Percentiles rank a stretch among this genome's conserved stretches.
Evolutionary conservation across 176 grass and related monocot species (phyloP).

Genomic region (Phyllostachys edulis): DNA sequence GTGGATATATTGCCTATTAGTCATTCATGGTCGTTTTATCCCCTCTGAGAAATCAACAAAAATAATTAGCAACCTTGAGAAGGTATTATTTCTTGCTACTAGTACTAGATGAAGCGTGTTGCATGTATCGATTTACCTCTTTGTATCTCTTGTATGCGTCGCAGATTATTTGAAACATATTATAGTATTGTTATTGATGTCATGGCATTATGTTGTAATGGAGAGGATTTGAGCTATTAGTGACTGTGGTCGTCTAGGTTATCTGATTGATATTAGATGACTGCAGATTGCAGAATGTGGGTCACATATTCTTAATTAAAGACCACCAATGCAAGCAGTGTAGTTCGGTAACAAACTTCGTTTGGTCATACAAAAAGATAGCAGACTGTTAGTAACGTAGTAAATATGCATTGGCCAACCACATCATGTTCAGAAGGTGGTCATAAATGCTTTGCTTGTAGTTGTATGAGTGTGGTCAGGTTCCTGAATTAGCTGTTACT

Average conservation of each 20-base stretch:
- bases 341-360: not conserved
- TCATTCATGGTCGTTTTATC: constrained; percentile 69
- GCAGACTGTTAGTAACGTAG: not conserved
- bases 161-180: not conserved
- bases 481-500: not conserved
- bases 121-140: not conserved
- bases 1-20: constrained; percentile 83
- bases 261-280: not conserved
- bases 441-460: not conserved
- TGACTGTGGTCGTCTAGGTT: not conserved
- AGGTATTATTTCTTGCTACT: constrained; percentile 51
- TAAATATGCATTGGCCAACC: not conserved
- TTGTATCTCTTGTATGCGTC: constrained; percentile 17
- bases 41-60: constrained; percentile 48
- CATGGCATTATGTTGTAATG: not conserved
- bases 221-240: not conserved
- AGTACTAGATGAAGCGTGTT: not conserved
- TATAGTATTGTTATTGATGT: not conserved
- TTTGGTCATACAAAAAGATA: not conserved
- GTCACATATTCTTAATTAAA: not conserved
- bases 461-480: not conserved
- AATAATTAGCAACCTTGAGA: constrained; percentile 51
- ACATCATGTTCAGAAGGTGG: not conserved
- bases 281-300: not conserved
- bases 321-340: not conserved